Evolutionary conservation across 805 yeast genomes (phyloP), one percentile per base, ranked within the genome.

Genomic region (Huiozyma sinensis): DNA sequence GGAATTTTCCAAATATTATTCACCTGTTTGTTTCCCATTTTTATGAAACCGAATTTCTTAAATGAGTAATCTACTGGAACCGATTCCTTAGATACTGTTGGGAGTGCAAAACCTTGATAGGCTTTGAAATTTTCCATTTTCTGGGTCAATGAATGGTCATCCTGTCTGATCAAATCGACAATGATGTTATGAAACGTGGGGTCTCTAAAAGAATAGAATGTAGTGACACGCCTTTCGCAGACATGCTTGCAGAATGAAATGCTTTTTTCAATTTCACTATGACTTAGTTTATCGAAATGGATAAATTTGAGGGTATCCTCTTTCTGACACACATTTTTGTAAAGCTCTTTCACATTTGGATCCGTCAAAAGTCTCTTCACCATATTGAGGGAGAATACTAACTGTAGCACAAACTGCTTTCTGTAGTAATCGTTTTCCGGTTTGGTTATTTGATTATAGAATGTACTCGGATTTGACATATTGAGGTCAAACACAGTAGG

Each of bases 1-100:
- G 51, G 48, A 5, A 60, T 59, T 40, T 64, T 68, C 75, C 73
- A 70, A 6, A 55, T 55, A 38, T 49, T 55, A 39, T 47, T 61
- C 3, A 62, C 51, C 32, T 54, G 51, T 43, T 59, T 61, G 42
- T 58, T 59, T 17, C 66, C 66, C n/a, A 61, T 41, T 41, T 50
- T 53, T 7, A 60, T 49, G 44, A 59, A 58, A 0, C 64, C 62
- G 43, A 59, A 60, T 42, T 55, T 54, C 39, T 58, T 59, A 45
- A 58, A 62, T 4, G 47, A 43, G 7, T 48, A 38, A 40, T 57
- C 52, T 11, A 39, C 30, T 5, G 36, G 35, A 1, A 24, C 6
- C 28, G 42, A 9, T 31, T 31, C n/a, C 11, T 31, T 31, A 2
- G n/a, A 11, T 31, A 8, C n/a, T 4, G 33, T 31, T 7, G 24